Conservation (phyloP, 2,329 filamentous ascomycete species). For the Hypocreales sp. region DNA sequence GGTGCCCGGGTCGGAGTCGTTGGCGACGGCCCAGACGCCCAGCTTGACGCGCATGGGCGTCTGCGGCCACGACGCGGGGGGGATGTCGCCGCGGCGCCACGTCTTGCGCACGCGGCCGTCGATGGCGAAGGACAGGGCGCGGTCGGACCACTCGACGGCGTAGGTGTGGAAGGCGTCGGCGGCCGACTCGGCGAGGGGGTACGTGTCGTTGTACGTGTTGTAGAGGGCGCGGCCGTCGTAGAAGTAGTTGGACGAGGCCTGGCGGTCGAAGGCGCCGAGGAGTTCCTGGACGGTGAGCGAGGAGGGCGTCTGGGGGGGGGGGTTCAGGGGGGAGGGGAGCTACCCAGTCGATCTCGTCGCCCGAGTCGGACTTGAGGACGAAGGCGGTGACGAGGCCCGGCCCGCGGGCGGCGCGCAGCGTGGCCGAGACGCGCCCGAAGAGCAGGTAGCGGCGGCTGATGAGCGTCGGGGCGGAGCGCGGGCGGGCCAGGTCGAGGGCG, state of each 20-base stretch:
- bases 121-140: slow-evolving; percentile 43
- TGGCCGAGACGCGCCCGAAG: slow-evolving; percentile 61
- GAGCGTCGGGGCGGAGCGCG: slow-evolving; percentile 44
- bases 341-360: slow-evolving; percentile 52
- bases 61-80: slow-evolving; percentile 43
- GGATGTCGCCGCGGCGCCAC: slow-evolving; percentile 26
- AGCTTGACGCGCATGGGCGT: slow-evolving; percentile 54
- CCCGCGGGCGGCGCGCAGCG: slow-evolving; percentile 55
- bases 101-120: slow-evolving; percentile 23
- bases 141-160: slow-evolving; percentile 49
- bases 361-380: slow-evolving; percentile 60
- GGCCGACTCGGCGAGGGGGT: slow-evolving; percentile 24
- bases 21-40: slow-evolving; percentile 39
- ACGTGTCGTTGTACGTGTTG: slow-evolving; percentile 31
- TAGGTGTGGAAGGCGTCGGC: slow-evolving; percentile 43
- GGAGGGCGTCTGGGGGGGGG: too few species aligned
- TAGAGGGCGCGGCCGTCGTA: slow-evolving; percentile 46
- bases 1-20: slow-evolving; percentile 37
- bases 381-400: slow-evolving; percentile 63
- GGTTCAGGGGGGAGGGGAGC: too few species aligned
- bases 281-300: slow-evolving; percentile 8
- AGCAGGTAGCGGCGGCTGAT: slow-evolving; percentile 65
- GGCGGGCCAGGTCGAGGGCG: slow-evolving; percentile 38
- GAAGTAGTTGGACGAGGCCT: slow-evolving; percentile 73
- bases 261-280: slow-evolving; percentile 17